Conservation (phyloP, 306 rosid genomes). For the Prunus armeniaca region DNA sequence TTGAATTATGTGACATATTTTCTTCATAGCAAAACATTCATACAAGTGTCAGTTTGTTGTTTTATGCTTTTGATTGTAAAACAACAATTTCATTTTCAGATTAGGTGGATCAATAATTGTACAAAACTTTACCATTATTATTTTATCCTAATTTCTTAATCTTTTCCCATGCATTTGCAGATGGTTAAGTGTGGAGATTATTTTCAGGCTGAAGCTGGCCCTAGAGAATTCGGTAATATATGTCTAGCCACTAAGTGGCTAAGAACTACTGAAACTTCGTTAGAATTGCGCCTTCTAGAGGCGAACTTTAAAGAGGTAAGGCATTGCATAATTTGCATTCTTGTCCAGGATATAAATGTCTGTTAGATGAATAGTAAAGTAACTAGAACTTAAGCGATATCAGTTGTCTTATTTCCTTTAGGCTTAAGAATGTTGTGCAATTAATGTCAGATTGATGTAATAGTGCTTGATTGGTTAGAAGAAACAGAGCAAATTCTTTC, state of each 20-base stretch:
- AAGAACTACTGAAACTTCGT: constrained; percentile 52
- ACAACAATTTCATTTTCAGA: not conserved
- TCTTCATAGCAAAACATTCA: not conserved
- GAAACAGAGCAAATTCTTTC: not conserved
- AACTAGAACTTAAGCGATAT: not conserved
- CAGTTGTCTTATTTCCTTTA: too few relatives aligned
- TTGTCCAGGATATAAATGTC: not conserved
- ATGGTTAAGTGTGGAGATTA: constrained; percentile 84
- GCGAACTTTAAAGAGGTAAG: constrained; percentile 59
- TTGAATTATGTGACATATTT: not conserved
- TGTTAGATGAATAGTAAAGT: not conserved
- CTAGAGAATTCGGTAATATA: constrained; percentile 82
- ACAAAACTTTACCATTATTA: not conserved
- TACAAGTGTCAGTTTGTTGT: not conserved
- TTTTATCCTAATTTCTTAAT: not conserved
- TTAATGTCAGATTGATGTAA: not conserved
- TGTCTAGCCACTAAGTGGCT: constrained; percentile 62
- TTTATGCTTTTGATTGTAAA: not conserved
- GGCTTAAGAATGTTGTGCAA: not conserved
- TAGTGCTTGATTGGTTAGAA: not conserved
- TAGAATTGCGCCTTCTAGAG: constrained; percentile 72
- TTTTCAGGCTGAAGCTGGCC: constrained; percentile 85
- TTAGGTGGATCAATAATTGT: not conserved
- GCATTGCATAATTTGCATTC: not conserved
- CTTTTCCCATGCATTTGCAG: constrained; percentile 28